These are phyloP conservation scores for Kandelia obovata DNA, from an alignment of 345 rosid species.

Conservation along the genomic window DNA sequence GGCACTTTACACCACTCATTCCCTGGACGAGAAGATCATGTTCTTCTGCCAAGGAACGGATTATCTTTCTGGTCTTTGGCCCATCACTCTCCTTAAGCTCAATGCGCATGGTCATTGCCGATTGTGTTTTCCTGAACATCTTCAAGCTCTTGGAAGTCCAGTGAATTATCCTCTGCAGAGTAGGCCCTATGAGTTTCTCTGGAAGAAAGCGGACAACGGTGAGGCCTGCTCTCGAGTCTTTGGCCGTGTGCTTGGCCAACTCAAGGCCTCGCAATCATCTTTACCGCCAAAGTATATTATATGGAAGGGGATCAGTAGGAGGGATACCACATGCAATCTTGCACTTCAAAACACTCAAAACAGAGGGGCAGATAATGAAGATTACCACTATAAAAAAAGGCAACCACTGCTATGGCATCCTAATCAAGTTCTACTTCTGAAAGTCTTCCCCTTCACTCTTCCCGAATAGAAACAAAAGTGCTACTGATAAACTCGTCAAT, in stretches of 20 bases:
- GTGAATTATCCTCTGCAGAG: slow-evolving; percentile 23
- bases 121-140: slow-evolving; percentile 22
- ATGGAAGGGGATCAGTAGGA: slow-evolving; percentile 58
- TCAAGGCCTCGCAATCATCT: slow-evolving; percentile 59
- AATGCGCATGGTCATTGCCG: slow-evolving; percentile 6
- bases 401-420: not conserved
- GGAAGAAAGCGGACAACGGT: slow-evolving; percentile 29
- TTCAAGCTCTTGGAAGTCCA: slow-evolving; percentile 37
- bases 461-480: not conserved
- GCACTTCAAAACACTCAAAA: slow-evolving; percentile 29
- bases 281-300: slow-evolving; percentile 56
- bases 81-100: slow-evolving; percentile 40
- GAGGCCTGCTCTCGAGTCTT: slow-evolving; percentile 23
- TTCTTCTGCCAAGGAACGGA: slow-evolving; percentile 29
- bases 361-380: slow-evolving; percentile 28
- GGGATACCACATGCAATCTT: not conserved
- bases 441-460: not conserved
- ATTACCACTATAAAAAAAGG: not conserved
- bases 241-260: slow-evolving; percentile 45
- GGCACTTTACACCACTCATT: slow-evolving; percentile 21
- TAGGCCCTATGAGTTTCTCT: slow-evolving; percentile 9
- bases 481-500: slow-evolving; percentile 16
- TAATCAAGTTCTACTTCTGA: too few species aligned
- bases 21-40: slow-evolving; percentile 53
- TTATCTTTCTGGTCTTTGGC: slow-evolving; percentile 27